These are phyloP conservation scores for Colletotrichum sp. DNA, from an alignment of 2,329 filamentous ascomycete species.

Conservation along the genomic window DNA sequence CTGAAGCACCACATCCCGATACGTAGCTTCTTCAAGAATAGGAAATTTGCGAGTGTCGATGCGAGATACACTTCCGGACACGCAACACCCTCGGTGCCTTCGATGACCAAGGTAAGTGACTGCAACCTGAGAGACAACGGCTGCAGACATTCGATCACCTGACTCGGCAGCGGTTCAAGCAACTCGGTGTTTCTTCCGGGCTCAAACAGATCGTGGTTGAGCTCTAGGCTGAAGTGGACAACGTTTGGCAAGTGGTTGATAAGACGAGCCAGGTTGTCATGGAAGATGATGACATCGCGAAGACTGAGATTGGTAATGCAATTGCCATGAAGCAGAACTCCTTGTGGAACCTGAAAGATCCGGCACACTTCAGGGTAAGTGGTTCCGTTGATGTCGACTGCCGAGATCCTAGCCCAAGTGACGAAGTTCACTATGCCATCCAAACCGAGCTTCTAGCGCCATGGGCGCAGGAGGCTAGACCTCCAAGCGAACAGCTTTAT, in stretches of 20 bases:
- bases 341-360: neutral
- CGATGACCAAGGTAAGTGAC: neutral
- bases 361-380: neutral
- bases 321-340: neutral
- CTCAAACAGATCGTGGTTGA: neutral
- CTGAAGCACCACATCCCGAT: neutral
- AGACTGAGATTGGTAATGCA: neutral
- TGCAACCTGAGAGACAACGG: neutral
- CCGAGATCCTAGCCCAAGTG: neutral
- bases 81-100: too few species aligned
- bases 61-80: too few species aligned
- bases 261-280: neutral
- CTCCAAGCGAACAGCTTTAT: neutral
- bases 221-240: neutral
- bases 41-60: neutral
- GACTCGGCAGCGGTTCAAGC: neutral
- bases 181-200: neutral
- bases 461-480: neutral
- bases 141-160: neutral
- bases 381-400: neutral
- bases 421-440: neutral
- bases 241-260: neutral
- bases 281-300: neutral
- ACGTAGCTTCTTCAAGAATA: neutral
- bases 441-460: neutral